Conservation (phyloP, 148 eudicot species). For the Cornus suecica region DNA sequence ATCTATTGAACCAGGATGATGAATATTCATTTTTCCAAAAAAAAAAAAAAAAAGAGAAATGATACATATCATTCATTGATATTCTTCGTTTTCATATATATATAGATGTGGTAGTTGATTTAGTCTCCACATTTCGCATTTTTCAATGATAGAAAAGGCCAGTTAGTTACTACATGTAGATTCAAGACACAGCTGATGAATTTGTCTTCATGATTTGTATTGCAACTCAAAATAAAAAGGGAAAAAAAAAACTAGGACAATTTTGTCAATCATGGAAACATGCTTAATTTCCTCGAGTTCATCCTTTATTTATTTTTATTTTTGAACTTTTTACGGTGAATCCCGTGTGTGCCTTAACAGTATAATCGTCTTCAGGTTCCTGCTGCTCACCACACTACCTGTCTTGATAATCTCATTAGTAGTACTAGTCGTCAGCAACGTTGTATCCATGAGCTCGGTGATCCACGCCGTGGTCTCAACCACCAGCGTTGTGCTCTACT, state of each 20-base stretch:
- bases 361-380: conserved; percentile 43
- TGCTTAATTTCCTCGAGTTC: neutral
- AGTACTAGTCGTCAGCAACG: conserved; percentile 52
- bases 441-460: conserved; percentile 34
- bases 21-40: neutral
- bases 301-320: neutral
- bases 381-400: conserved; percentile 67
- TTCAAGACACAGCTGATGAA: too few species aligned
- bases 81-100: too few species aligned
- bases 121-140: too few species aligned
- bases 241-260: too few species aligned
- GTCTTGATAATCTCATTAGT: conserved; percentile 49
- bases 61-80: too few species aligned
- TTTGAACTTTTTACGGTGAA: neutral
- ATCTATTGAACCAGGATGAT: neutral
- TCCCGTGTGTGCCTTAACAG: neutral
- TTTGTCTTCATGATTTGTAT: too few species aligned
- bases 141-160: too few species aligned
- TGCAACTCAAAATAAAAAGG: too few species aligned
- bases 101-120: too few species aligned
- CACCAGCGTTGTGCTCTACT: conserved; percentile 61
- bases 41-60: too few species aligned
- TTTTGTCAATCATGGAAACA: neutral
- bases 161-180: too few species aligned
- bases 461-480: conserved; percentile 68